Percentiles rank a stretch among this genome's conserved stretches.
Conservation (phyloP, 2,329 filamentous ascomycete species). For the Fusarium mundagurra region DNA sequence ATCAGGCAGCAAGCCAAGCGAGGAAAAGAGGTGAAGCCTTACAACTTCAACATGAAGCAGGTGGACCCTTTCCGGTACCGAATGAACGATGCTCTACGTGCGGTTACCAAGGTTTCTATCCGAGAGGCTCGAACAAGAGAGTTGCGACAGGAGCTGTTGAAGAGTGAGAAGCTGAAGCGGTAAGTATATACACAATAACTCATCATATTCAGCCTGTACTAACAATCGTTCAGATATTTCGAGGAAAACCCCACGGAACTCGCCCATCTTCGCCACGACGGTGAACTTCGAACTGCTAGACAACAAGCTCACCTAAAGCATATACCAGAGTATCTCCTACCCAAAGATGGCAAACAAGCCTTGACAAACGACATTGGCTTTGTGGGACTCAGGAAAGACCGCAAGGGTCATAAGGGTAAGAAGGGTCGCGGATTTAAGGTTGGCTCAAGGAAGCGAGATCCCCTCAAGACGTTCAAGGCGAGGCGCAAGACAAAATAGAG, state of each 20-base stretch:
- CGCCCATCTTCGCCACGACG: slow-evolving; percentile 87
- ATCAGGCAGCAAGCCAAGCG: slow-evolving; percentile 80
- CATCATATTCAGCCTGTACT: neutral
- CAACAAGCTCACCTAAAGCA: slow-evolving; percentile 92
- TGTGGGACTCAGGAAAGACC: slow-evolving; percentile 72
- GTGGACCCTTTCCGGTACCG: slow-evolving; percentile 95
- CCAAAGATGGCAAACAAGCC: slow-evolving; percentile 77
- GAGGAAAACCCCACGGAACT: slow-evolving; percentile 95
- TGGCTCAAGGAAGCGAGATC: slow-evolving; percentile 77
- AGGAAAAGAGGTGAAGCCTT: slow-evolving; percentile 85
- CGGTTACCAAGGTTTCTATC: slow-evolving; percentile 89
- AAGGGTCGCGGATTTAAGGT: slow-evolving; percentile 59
- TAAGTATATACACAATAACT: slow-evolving; percentile 27
- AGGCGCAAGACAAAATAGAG: slow-evolving; percentile 57
- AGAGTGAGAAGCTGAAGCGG: slow-evolving; percentile 91
- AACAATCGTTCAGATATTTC: slow-evolving; percentile 69
- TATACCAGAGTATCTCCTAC: slow-evolving; percentile 92
- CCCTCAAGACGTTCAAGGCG: slow-evolving; percentile 87
- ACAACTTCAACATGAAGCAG: slow-evolving; percentile 93
- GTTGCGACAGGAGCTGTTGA: slow-evolving; percentile 87
- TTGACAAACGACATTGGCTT: slow-evolving; percentile 77
- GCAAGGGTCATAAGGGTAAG: slow-evolving; percentile 58
- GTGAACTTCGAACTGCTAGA: slow-evolving; percentile 82
- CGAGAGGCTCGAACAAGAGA: slow-evolving; percentile 90
- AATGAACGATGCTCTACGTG: slow-evolving; percentile 89